phyloP scores from a whole-genome alignment of 2,329 filamentous ascomycete species.

The Dryadomyces quercivorus region DNA sequence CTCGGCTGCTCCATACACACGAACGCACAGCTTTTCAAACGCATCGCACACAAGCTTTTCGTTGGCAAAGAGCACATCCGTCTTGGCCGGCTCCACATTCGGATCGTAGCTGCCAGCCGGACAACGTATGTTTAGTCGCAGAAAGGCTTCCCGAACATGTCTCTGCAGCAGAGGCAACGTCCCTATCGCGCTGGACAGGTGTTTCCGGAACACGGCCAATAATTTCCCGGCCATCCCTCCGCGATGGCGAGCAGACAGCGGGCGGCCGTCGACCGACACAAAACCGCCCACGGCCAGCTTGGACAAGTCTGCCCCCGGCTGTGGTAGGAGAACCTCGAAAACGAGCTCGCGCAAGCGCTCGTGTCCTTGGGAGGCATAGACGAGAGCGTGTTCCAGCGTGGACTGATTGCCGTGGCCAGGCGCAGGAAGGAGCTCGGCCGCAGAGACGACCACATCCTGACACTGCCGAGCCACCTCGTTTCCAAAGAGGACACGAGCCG shows the following conservation, averaged over 20 bases:
- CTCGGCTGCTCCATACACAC: conserved; percentile 21
- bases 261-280: conserved; percentile 57
- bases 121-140: conserved; percentile 52
- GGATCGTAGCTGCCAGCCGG: conserved; percentile 52
- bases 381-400: conserved; percentile 6
- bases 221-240: conserved; percentile 53
- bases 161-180: background rate
- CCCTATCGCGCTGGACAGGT: conserved; percentile 23
- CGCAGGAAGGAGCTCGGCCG: background rate
- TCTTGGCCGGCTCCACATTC: conserved; percentile 61
- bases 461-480: conserved; percentile 17
- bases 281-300: conserved; percentile 42
- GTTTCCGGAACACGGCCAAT: conserved; percentile 35
- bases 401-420: background rate
- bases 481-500: conserved; percentile 50
- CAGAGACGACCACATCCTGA: conserved; percentile 1
- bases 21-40: conserved; percentile 32
- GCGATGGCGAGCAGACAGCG: conserved; percentile 39
- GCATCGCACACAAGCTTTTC: conserved; percentile 30
- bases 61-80: conserved; percentile 56
- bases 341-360: conserved; percentile 20
- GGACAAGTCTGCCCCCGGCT: conserved; percentile 27
- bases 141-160: conserved; percentile 39
- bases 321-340: conserved; percentile 48
- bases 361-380: background rate